These are phyloP conservation scores for Fraxinus ornus DNA, from an alignment of 305 asterid genomes.

Conservation along the genomic window DNA sequence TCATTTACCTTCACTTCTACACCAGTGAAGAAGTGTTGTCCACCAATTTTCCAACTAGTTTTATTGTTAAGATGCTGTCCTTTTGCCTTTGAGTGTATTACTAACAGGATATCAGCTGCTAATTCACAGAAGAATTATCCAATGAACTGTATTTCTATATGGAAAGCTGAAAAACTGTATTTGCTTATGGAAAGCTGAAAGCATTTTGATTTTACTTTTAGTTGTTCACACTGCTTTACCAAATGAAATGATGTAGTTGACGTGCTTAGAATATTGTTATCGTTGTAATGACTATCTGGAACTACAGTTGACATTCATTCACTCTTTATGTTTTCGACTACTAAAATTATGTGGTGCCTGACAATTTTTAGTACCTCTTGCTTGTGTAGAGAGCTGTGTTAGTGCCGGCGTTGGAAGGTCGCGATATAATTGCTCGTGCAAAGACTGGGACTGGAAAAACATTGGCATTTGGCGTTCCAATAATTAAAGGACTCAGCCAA, in stretches of 20 bases:
- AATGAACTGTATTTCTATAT: not conserved
- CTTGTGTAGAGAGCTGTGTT: constrained; percentile 76
- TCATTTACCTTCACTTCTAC: not conserved
- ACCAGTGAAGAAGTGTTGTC: not conserved
- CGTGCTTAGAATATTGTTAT: not conserved
- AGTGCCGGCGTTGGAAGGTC: constrained; percentile 80
- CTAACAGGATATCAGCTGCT: not conserved
- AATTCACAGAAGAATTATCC: not conserved
- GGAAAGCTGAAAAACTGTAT: not conserved
- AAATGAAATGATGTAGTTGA: not conserved
- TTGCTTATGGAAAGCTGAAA: not conserved
- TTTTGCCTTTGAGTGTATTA: not conserved
- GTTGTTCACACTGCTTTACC: not conserved
- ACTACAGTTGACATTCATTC: not conserved
- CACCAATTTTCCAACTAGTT: not conserved
- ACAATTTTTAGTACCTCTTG: constrained; percentile 16
- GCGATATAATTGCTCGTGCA: constrained; percentile 89
- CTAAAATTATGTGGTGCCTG: not conserved
- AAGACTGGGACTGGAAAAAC: constrained; percentile 98
- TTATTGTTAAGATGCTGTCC: not conserved
- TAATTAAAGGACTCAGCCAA: constrained; percentile 60
- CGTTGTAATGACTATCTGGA: not conserved
- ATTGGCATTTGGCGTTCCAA: constrained; percentile 86
- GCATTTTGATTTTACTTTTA: not conserved
- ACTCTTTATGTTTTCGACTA: not conserved